Base-by-base conservation (phyloP, 441 rosid genomes). In the Pelargonium fulgidum region DNA sequence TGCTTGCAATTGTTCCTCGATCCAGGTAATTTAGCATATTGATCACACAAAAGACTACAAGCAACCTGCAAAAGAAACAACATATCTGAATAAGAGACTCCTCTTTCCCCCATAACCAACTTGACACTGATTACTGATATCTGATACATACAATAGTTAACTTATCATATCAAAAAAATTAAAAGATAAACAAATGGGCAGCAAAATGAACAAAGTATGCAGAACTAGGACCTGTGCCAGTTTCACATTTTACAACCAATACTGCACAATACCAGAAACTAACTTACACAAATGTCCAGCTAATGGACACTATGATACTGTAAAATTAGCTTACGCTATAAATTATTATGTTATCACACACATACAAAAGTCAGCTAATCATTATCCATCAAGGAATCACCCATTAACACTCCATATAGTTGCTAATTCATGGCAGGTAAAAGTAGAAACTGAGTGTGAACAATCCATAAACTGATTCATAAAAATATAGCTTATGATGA, bases 1-100 rank as follows among this genome's bases (percentile, higher is more conserved):
- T 94, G 80, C 99, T 94, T 11, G 97, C 98, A 24, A 94, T 94
- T 33, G 97, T 81, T 68, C 99, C 99, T 62, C 99, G 88, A 81
- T 94, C 99, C 66, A 94, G 75, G 67, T 94, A 94, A 71, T 87
- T 94, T 52, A 91, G 64, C 85, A 92, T 67, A 80, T 94, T 94
- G 79, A 94, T 83, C 59, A 87, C 79, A 74, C 99, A 94, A 81
- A 94, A 94, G 64, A 90, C 81, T 47, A 81, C 42, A 54, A 94
- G 90, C 71, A 94, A 81, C 91, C 98, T 94, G 89, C 82, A 80
- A 50, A 71, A 17, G 62, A 56, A 56, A 56, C 62, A 56, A 9
- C 62, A 17, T 22, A 56, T 16, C 24, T 22, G 17, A 50, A 11
- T 2, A 1, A 70, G 58, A 63, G 14, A 62, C 36, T 29, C 12